Base-by-base conservation (phyloP, 164 flowering plant genomes). In the Berberis thunbergii region DNA sequence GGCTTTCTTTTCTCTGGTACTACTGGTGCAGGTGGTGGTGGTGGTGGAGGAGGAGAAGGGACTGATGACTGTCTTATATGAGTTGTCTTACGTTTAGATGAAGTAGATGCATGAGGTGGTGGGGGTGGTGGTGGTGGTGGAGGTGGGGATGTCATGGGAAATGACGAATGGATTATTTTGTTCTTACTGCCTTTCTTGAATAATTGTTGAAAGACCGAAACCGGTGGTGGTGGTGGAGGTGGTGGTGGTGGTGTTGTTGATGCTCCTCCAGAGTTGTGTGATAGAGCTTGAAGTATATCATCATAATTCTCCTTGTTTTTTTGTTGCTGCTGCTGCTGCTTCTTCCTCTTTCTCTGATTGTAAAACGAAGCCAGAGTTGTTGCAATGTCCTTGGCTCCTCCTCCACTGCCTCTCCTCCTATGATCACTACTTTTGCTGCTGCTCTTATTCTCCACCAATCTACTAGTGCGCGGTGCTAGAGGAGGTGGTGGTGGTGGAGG, bases 331-430 rank as follows among this genome's bases (percentile, higher is more conserved):
- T 26, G 0, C 7, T 26, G 73, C 66, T 71, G 72, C 70, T 74
- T 83, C 77, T 82, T 85, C 64, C 70, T 75, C 79, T 84, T 89
- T 41, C 70, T 72, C 54, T 79, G 84, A 59, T 78, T 75, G 71
- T 79, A 79, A 8, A 88, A 48, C 4, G 91, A 82, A 66, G 84
- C 82, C 9, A 84, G 67, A 6, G 80, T 91, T 53, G 66, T 83
- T 8, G 83, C 83, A 44, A 91, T 67, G 10, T 91, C 96, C 68
- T 75, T 88, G 10, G 82, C 81, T 10, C 82, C 78, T 48, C 77
- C 81, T 10, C 82, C 78, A 50, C 77, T 74, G 11, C 80, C 76
- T 73, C 79, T 84, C 69, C 72, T 83, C 42, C 76, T 26, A 26
- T 26, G 26, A 26, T 26, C 26, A 26, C 26, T 26, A 26, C 26